These are phyloP conservation scores for Backusella tuberculispora DNA, from an alignment of 192 early-diverging fungal genomes.

Conservation along the genomic window DNA sequence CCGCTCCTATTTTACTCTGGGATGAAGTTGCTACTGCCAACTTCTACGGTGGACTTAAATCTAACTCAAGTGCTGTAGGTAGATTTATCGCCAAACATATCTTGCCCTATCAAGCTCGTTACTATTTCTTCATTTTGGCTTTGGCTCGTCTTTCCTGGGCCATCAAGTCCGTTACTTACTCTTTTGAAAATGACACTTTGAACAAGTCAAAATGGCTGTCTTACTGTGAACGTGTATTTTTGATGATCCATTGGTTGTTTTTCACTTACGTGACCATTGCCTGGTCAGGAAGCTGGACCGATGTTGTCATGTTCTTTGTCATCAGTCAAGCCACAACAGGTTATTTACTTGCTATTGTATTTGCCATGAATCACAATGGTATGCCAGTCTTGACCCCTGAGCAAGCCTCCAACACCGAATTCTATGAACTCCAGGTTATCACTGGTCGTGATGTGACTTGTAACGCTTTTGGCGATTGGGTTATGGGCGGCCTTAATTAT, in stretches of 20 bases:
- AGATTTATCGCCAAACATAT: conserved; percentile 65
- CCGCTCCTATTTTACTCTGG: conserved; percentile 82
- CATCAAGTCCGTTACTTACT: conserved; percentile 63
- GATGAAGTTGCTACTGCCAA: conserved; percentile 60
- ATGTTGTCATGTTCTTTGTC: conserved; percentile 61
- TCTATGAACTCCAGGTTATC: conserved; percentile 72
- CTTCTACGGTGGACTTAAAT: conserved; percentile 49
- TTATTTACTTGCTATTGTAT: conserved; percentile 72
- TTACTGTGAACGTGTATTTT: conserved; percentile 54
- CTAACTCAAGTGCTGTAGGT: conserved; percentile 49
- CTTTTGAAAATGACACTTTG: conserved; percentile 49
- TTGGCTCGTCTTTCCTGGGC: conserved; percentile 81
- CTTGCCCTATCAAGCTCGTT: conserved; percentile 55
- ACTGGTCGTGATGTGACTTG: conserved; percentile 78
- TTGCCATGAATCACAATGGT: conserved; percentile 84
- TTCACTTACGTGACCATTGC: conserved; percentile 58
- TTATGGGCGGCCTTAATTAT: conserved; percentile 81
- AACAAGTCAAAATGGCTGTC: conserved; percentile 50
- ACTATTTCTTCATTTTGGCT: conserved; percentile 76
- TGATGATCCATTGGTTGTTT: conserved; percentile 73
- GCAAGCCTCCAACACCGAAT: conserved; percentile 70
- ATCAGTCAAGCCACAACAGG: conserved; percentile 70
- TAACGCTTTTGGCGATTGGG: conserved; percentile 71
- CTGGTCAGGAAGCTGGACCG: conserved; percentile 35
- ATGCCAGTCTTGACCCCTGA: conserved; percentile 76